Base-by-base conservation (phyloP, 257 asterid species). In the Salvia rosmarinus region DNA sequence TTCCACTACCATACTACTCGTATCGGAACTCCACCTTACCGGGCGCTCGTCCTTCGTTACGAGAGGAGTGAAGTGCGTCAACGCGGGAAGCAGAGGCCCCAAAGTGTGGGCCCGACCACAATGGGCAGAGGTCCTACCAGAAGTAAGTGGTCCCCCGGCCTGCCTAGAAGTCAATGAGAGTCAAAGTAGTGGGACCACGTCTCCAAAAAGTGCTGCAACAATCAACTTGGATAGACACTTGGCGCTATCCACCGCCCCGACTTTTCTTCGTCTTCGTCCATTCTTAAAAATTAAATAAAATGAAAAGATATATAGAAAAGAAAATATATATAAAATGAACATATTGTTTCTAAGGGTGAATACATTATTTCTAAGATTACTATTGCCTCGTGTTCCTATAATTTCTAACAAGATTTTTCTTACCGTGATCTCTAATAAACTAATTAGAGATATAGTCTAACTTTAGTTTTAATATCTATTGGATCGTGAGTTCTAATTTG, bases 121-220 rank as follows among this genome's bases (percentile, higher is more conserved):
- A 28, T 44, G 70, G 72, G 57, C 58, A 65, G 13, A 30, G 49
- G 42, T 43, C 57, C n/a, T 66, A 25, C 6, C n/a, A 59, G 7
- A 17, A 20, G 28, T 4, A 3, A 11, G 65, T 54, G 70, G 78
- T 75, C 50, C 80, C 66, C 37, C 3, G 7, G 12, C 28, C 14
- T n/a, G 17, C 73, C 52, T 37, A 12, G 0, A 37, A 71, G 52
- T 65, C 44, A 9, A 34, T 6, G 52, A 34, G 37, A 75, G 77
- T 71, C 76, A 71, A 78, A 66, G n/a, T 5, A 43, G 67, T 67
- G 79, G 78, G 81, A 32, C 82, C 74, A 35, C 9, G 7, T 44
- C 56, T 7, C 1, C 32, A 49, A 25, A 70, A 68, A 50, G 69
- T 6, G 17, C 21, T 51, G 11, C 69, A 7, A 10, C 7, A 17